Base-by-base conservation (phyloP, 2,329 filamentous ascomycete genomes). In the Macroventuria anomochaeta region DNA sequence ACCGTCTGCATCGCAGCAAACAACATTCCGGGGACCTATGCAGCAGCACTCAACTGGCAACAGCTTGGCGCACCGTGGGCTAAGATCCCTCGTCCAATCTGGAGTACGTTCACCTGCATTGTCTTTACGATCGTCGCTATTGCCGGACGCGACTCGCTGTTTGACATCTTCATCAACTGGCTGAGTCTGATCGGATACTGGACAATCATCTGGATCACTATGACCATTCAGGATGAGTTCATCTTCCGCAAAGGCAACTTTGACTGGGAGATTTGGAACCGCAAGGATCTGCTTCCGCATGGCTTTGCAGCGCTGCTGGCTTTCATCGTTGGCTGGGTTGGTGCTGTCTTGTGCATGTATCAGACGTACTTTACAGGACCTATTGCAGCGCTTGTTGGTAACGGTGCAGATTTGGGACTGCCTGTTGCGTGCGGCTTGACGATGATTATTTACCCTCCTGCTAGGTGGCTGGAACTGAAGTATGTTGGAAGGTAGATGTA, bases 11-110 rank as follows among this genome's bases (percentile, higher is more conserved):
- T 88, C 65, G 80, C 89, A 55, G 87, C 85, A 54, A 88, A 88
- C 76, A 89, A 88, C 75, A 87, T 85, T 67, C 86, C 86, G 10
- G 88, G 88, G 66, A 84, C 88, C 3, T 73, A 91, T 78, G 89
- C 86, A 17, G 83, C 79, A 38, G 82, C 84, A 2, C 79, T 91
- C 31, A 86, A 85, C 21, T 79, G 89, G 32, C 88, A 90, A 70
- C 82, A 89, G 15, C 76, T 91, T 25, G 81, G 80, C 11, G 80
- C 80, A 36, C 80, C 78, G 62, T 82, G 85, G 2, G 81, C 84
- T 57, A 79, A 77, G 41, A 80, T 90, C 0, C 88, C 88, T 1
- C 85, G 88, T 3, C 88, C 87, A 72, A 65, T 88, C 61, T 90
- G 86, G 86, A 86, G 84, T 1, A 77, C 83, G 28, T 67, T 88